Evolutionary conservation across 2,329 filamentous ascomycete genomes (phyloP).

Genomic region (Coniochaeta ligniaria): DNA sequence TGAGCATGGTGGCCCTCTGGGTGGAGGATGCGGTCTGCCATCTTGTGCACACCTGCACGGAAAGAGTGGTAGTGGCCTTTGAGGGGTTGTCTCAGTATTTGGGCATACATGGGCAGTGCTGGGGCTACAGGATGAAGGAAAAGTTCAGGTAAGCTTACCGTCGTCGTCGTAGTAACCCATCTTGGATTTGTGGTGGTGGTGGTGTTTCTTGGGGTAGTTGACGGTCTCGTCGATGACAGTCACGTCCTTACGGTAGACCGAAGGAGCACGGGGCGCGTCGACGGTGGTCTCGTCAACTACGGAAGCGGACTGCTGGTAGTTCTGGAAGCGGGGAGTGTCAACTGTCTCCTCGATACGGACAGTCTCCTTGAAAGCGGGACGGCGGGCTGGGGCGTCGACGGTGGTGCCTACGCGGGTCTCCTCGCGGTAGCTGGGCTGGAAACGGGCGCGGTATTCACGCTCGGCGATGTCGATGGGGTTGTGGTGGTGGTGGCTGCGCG

Average conservation of each 20-base stretch:
- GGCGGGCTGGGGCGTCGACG: slow-evolving; percentile 31
- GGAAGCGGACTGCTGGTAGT: slow-evolving; percentile 23
- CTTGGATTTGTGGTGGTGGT: slow-evolving; percentile 38
- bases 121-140: slow-evolving; percentile 5
- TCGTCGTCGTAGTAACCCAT: slow-evolving; percentile 62
- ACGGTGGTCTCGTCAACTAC: slow-evolving; percentile 12
- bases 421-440: slow-evolving; percentile 42
- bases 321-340: slow-evolving; percentile 18
- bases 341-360: slow-evolving; percentile 19
- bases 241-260: slow-evolving; percentile 47
- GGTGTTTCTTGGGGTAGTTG: slow-evolving; percentile 40
- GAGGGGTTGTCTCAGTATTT: not conserved
- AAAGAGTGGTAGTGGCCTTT: slow-evolving; percentile 53
- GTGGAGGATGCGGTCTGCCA: slow-evolving; percentile 47
- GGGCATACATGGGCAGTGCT: slow-evolving; percentile 11
- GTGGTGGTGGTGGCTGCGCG: slow-evolving; percentile 32
- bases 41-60: slow-evolving; percentile 48
- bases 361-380: slow-evolving; percentile 32
- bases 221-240: slow-evolving; percentile 61
- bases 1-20: slow-evolving; percentile 29
- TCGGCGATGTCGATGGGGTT: slow-evolving; percentile 56
- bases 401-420: slow-evolving; percentile 27
- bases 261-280: slow-evolving; percentile 29
- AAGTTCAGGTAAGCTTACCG: slow-evolving; percentile 33
- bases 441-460: slow-evolving; percentile 57